Percentiles rank a stretch among this genome's conserved stretches.
These are phyloP conservation scores for Tubosaeta sp. DNA, from an alignment of 768 basidiomycete genomes.

Conservation along the genomic window DNA sequence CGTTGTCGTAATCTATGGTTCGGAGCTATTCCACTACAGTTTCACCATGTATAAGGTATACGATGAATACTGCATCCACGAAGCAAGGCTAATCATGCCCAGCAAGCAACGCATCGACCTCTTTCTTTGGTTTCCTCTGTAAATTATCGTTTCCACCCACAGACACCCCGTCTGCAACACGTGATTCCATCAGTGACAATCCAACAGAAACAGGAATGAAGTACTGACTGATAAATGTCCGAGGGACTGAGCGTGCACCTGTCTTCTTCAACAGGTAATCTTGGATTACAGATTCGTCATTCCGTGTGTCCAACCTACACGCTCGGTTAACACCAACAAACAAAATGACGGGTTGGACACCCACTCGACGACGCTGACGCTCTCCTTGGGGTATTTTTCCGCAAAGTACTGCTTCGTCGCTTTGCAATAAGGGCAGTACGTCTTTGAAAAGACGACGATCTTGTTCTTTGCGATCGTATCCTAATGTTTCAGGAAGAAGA, in stretches of 20 bases:
- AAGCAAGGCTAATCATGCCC: neutral
- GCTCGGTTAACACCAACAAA: neutral
- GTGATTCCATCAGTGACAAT: neutral
- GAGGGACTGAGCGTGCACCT: conserved; percentile 69
- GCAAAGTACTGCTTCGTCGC: conserved; percentile 46
- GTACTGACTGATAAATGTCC: conserved; percentile 65
- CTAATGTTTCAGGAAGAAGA: conserved; percentile 36
- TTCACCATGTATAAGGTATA: conserved; percentile 2
- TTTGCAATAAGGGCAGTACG: conserved; percentile 50
- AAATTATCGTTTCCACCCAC: conserved; percentile 23
- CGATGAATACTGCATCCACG: neutral
- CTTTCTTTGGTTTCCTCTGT: neutral
- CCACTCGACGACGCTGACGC: conserved; percentile 45
- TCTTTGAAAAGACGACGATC: conserved; percentile 59
- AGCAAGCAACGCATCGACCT: conserved; percentile 12
- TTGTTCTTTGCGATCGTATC: conserved; percentile 45
- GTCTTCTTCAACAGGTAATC: conserved; percentile 60
- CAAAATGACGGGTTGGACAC: conserved; percentile 8
- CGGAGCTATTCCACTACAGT: neutral
- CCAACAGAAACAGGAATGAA: neutral
- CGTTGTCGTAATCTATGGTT: neutral
- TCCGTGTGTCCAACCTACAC: conserved; percentile 49
- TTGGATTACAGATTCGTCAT: conserved; percentile 64
- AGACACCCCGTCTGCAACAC: conserved; percentile 12
- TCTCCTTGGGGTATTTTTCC: conserved; percentile 35